phyloP scores from a whole-genome alignment of 352 stramenopile genomes.

The Globisporangium parvum region DNA sequence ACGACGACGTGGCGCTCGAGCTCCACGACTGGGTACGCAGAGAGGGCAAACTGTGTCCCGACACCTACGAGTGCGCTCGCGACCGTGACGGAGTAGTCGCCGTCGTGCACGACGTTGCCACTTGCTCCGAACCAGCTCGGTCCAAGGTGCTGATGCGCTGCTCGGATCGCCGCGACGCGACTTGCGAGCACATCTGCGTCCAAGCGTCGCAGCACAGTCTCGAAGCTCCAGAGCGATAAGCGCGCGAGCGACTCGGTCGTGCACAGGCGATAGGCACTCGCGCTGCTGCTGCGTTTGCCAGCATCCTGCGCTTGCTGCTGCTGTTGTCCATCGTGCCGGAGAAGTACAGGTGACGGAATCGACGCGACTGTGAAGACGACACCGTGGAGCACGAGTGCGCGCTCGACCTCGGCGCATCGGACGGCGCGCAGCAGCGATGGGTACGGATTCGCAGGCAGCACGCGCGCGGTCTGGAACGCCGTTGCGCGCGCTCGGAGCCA shows the following conservation, averaged over 20 bases:
- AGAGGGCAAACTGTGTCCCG: slow-evolving; percentile 11
- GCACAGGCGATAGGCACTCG: slow-evolving; percentile 13
- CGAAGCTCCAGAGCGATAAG: slow-evolving; percentile 23
- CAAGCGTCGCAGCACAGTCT: slow-evolving; percentile 9
- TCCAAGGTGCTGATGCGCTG: background rate
- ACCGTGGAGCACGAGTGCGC: slow-evolving; percentile 9
- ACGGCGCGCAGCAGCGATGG: slow-evolving; percentile 25
- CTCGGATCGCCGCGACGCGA: background rate
- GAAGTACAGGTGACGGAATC: slow-evolving; percentile 2
- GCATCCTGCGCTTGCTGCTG: background rate
- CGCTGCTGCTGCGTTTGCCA: background rate
- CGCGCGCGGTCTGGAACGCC: slow-evolving; percentile 18
- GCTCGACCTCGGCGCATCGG: slow-evolving; percentile 22
- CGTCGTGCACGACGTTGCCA: slow-evolving; percentile 10
- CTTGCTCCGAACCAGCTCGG: slow-evolving; percentile 5
- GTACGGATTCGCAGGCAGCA: slow-evolving; percentile 37
- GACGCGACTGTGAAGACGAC: background rate
- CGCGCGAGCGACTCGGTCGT: slow-evolving; percentile 17
- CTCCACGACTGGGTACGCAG: slow-evolving; percentile 10
- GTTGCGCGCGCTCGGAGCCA: slow-evolving; percentile 23
- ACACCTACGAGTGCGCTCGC: slow-evolving; percentile 23
- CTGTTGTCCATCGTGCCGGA: slow-evolving; percentile 13
- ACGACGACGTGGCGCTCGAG: slow-evolving; percentile 38
- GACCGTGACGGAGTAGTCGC: slow-evolving; percentile 17
- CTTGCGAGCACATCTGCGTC: background rate